A percentile compares a stretch with the other conserved stretches of the same genome.
Conservation (phyloP, 495 filamentous ascomycete genomes). For the Penicillium salamii region DNA sequence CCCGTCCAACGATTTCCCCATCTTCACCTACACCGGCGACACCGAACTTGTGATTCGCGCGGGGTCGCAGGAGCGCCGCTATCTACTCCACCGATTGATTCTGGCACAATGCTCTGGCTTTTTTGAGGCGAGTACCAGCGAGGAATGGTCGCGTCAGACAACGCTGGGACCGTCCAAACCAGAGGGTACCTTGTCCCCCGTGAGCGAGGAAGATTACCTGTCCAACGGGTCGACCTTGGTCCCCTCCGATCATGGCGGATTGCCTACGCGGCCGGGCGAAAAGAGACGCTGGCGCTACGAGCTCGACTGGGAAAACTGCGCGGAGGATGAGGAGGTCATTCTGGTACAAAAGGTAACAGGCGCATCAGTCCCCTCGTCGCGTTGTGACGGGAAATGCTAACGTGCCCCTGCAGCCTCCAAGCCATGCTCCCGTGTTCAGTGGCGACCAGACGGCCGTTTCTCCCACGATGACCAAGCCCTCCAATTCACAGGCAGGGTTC, state of each 20-base stretch:
- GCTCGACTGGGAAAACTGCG: constrained; percentile 69
- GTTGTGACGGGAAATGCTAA: constrained; percentile 7
- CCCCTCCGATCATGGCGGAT: constrained; percentile 35
- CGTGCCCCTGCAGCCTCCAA: constrained; percentile 32
- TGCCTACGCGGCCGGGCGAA: constrained; percentile 29
- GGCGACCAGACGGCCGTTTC: constrained; percentile 46
- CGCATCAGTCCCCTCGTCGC: not conserved
- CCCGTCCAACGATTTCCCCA: constrained; percentile 84
- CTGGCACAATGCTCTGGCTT: constrained; percentile 86
- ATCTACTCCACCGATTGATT: constrained; percentile 81
- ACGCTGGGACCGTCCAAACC: constrained; percentile 22
- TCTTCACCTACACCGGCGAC: constrained; percentile 86
- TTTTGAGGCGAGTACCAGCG: constrained; percentile 84
- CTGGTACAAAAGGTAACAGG: constrained; percentile 71
- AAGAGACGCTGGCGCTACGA: constrained; percentile 81
- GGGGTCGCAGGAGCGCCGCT: constrained; percentile 71
- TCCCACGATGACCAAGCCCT: constrained; percentile 52
- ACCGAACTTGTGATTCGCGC: constrained; percentile 80
- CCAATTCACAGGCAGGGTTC: constrained; percentile 58
- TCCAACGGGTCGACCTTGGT: constrained; percentile 42
- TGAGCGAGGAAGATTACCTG: constrained; percentile 54
- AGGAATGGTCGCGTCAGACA: constrained; percentile 72
- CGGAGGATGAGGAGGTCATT: constrained; percentile 79
- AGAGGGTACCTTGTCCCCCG: constrained; percentile 48
- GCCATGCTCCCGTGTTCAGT: constrained; percentile 48